Base-by-base conservation (phyloP, 495 filamentous ascomycete genomes). In the Penicillium maclennaniae region DNA sequence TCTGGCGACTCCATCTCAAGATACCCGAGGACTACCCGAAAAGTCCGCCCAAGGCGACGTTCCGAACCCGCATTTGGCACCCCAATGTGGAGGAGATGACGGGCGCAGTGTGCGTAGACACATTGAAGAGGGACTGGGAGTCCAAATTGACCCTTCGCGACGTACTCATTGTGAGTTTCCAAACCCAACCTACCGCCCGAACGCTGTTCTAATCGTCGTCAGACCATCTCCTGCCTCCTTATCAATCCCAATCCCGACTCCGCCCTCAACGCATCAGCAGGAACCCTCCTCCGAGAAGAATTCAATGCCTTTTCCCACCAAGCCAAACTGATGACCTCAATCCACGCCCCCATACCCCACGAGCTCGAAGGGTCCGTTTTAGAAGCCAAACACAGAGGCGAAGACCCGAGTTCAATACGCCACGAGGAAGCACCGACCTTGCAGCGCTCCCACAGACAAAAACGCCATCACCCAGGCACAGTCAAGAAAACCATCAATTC, bases 171-270 rank as follows among this genome's bases (percentile, higher is more conserved):
- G 78, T 81, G 59, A 59, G 79, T 71, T 27, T 14, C 26, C 6
- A 3, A 15, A 19, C n/a, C 19, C 3, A 7, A 37, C 34, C 4
- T 8, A 20, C 8, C 23, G 14, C 10, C 17, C 7, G 20, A 25
- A 4, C 20, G 27, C 27, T 19, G 16, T 34, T 39, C 51, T 60
- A 43, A 59, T 8, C 28, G 15, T 2, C 6, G 31, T 42, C 15
- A 81, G 79, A 87, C 84, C 0, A 87, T 89, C 38, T 81, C 77
- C 4, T 89, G 86, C 67, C 75, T 89, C 34, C 73, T 89, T n/a
- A 84, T 89, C 45, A 76, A 85, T 44, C 86, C 86, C 7, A 89
- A 88, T 59, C 85, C 85, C 1, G 84, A 84, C 54, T 87, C 83
- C 34, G 83, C 85, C 10, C 73, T 89, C 39, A 89, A 89, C 60